A percentile compares a stretch with the other conserved stretches of the same genome.
Conservation (phyloP, 2,329 filamentous ascomycete genomes). For the Geosmithia morbida region DNA sequence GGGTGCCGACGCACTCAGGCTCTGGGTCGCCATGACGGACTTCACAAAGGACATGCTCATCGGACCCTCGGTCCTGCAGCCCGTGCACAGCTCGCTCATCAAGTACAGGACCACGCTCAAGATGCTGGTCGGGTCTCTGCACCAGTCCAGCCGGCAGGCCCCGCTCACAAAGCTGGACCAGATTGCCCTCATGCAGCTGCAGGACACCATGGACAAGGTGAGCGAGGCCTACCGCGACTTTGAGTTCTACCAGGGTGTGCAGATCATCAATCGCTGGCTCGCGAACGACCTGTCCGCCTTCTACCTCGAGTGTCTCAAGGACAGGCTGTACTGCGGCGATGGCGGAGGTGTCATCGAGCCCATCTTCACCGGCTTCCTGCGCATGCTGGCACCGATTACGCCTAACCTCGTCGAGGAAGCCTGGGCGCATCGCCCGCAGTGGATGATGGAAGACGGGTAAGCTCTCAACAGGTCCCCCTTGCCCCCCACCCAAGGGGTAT, state of each 20-base stretch:
- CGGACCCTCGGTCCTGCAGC: conserved; percentile 60
- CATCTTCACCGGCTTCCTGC: conserved; percentile 58
- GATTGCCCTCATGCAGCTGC: conserved; percentile 64
- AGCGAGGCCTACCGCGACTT: conserved; percentile 51
- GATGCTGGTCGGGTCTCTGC: conserved; percentile 70
- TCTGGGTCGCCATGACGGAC: conserved; percentile 88
- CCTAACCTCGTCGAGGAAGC: conserved; percentile 79
- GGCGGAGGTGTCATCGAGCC: conserved; percentile 48
- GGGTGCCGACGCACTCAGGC: conserved; percentile 71
- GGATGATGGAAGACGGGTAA: conserved; percentile 37
- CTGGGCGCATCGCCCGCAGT: conserved; percentile 61
- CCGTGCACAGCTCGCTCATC: conserved; percentile 61
- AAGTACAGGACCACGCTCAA: conserved; percentile 87
- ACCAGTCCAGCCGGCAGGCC: conserved; percentile 30
- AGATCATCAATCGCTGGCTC: conserved; percentile 66
- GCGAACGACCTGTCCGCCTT: conserved; percentile 77
- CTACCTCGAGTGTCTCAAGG: conserved; percentile 87
- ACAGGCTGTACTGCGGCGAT: conserved; percentile 75
- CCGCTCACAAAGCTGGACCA: conserved; percentile 48
- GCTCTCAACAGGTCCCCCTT: conserved; percentile 5
- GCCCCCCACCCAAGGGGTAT: neutral
- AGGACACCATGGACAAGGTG: conserved; percentile 49
- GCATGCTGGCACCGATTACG: conserved; percentile 68
- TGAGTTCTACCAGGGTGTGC: conserved; percentile 71
- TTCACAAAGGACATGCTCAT: conserved; percentile 82